Conservation (phyloP, 768 basidiomycete genomes). For the Phlebiopsis gigantea region DNA sequence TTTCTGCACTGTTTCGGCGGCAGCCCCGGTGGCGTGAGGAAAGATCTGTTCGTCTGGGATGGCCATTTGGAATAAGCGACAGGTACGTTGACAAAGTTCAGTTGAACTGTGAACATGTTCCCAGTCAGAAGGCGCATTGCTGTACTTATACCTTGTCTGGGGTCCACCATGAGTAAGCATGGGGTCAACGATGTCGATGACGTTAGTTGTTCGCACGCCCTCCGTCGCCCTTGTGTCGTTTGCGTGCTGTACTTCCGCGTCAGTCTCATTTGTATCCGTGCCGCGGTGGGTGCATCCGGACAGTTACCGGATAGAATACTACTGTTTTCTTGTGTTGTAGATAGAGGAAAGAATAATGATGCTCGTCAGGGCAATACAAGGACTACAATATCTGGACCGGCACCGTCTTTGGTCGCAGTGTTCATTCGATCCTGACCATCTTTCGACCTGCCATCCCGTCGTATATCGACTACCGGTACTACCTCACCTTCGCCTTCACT, state of each 20-base stretch:
- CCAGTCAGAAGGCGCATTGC: too few species aligned
- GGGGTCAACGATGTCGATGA: background rate
- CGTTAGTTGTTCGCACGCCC: background rate
- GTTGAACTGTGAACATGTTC: too few species aligned
- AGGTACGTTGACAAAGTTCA: too few species aligned
- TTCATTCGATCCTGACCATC: background rate
- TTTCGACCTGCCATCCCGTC: constrained; percentile 30
- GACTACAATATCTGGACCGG: background rate
- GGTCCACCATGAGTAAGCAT: background rate
- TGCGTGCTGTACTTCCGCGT: background rate
- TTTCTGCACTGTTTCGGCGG: constrained; percentile 40
- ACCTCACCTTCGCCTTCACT: constrained; percentile 37
- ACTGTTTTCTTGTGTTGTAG: background rate
- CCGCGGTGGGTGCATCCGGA: background rate
- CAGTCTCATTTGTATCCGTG: background rate
- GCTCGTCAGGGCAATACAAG: constrained; percentile 3
- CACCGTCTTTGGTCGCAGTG: background rate
- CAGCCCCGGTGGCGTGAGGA: constrained; percentile 50
- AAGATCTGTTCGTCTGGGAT: constrained; percentile 26
- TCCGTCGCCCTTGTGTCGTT: background rate
- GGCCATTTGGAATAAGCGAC: too few species aligned
- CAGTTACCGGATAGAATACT: background rate
- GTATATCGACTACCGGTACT: constrained; percentile 50
- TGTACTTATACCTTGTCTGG: background rate
- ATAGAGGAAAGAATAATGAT: background rate